A percentile compares a stretch with the other conserved stretches of the same genome.
Conservation (phyloP, 768 basidiomycete genomes). For the Cystofilobasidium ferigula region DNA sequence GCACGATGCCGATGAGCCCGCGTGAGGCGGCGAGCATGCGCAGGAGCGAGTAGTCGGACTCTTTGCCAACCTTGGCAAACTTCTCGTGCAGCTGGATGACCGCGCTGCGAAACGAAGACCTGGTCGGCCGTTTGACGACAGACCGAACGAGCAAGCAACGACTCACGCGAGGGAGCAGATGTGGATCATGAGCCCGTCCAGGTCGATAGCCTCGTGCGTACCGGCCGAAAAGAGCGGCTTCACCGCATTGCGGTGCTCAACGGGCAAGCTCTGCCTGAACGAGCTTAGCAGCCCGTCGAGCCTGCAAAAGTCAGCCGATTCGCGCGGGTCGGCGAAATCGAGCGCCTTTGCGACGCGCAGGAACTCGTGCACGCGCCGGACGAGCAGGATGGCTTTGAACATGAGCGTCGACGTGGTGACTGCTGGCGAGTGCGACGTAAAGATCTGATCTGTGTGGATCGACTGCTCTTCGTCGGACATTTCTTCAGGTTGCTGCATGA, state of each 20-base stretch:
- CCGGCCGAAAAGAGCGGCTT: slow-evolving; percentile 53
- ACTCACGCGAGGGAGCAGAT: slow-evolving; percentile 33
- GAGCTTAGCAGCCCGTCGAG: slow-evolving; percentile 51
- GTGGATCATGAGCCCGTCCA: slow-evolving; percentile 46
- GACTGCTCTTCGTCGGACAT: neutral
- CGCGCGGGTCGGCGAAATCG: slow-evolving; percentile 45
- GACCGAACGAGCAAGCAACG: neutral
- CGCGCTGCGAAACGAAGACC: slow-evolving; percentile 42
- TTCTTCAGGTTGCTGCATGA: neutral
- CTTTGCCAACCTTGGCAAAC: slow-evolving; percentile 52
- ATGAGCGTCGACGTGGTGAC: slow-evolving; percentile 60
- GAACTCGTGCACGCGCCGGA: slow-evolving; percentile 49
- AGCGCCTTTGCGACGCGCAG: slow-evolving; percentile 48
- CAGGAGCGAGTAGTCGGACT: slow-evolving; percentile 57
- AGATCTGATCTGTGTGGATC: slow-evolving; percentile 45
- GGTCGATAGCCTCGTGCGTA: slow-evolving; percentile 43
- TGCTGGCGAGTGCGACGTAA: slow-evolving; percentile 56
- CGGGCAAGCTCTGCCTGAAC: slow-evolving; percentile 36
- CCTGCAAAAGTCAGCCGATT: slow-evolving; percentile 53
- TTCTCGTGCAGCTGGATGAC: slow-evolving; percentile 65
- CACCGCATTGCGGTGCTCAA: slow-evolving; percentile 27
- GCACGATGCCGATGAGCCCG: slow-evolving; percentile 55
- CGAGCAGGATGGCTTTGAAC: slow-evolving; percentile 33
- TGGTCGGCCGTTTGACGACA: neutral
- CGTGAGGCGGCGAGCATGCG: slow-evolving; percentile 59